These are phyloP conservation scores for Hypoxylon sp. DNA, from an alignment of 2,329 filamentous ascomycete species.

Conservation along the genomic window DNA sequence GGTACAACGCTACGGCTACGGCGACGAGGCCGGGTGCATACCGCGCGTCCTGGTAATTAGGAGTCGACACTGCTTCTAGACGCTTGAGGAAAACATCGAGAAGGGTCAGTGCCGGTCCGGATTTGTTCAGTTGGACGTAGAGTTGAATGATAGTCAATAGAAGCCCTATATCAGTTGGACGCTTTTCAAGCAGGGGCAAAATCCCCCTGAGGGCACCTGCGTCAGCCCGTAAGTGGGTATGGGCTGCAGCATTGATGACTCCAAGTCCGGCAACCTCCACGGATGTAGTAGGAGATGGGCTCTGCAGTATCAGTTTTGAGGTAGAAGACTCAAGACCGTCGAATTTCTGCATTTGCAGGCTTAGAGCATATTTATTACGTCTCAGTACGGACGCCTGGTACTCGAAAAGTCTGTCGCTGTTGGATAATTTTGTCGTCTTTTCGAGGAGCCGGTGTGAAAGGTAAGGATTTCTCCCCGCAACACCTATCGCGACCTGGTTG, in stretches of 20 bases:
- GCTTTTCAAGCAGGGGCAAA: constrained; percentile 77
- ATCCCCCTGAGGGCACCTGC: constrained; percentile 79
- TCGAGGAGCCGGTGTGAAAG: constrained; percentile 74
- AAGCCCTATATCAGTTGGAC: constrained; percentile 85
- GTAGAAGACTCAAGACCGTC: constrained; percentile 70
- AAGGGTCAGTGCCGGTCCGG: constrained; percentile 79
- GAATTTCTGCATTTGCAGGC: constrained; percentile 77
- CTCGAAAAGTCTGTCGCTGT: constrained; percentile 77
- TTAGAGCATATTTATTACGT: constrained; percentile 75
- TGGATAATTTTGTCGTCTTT: constrained; percentile 65
- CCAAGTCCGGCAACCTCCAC: constrained; percentile 61
- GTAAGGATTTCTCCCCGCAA: constrained; percentile 73
- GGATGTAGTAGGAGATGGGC: constrained; percentile 50
- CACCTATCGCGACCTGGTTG: constrained; percentile 67
- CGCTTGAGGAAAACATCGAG: constrained; percentile 82
- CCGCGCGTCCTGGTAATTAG: constrained; percentile 76
- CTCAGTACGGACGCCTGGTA: constrained; percentile 75
- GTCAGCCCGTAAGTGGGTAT: constrained; percentile 73
- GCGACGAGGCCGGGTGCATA: constrained; percentile 89
- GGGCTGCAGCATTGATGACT: constrained; percentile 78
- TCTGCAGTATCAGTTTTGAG: constrained; percentile 56
- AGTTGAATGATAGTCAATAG: constrained; percentile 85
- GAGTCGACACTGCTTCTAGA: constrained; percentile 73
- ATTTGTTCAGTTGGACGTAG: constrained; percentile 79
- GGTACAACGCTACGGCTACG: constrained; percentile 83